A percentile compares a stretch with the other conserved stretches of the same genome.
phyloP scores from a whole-genome alignment of 805 yeast species.

The Nakazawaea pomicola region DNA sequence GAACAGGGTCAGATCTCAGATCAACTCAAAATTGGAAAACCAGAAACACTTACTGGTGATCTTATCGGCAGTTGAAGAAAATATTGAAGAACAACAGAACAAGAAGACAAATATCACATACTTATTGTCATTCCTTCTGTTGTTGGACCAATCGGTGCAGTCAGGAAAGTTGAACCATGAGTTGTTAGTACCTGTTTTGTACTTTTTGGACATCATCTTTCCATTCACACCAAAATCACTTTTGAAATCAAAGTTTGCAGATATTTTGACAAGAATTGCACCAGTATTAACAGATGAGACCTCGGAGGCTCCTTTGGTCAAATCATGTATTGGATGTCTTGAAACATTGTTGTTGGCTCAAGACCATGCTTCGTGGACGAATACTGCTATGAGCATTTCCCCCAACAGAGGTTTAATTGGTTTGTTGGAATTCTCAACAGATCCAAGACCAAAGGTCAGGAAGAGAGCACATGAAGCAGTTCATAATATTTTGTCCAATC shows the following conservation, averaged over 20 bases:
- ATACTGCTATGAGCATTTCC: conserved; percentile 44
- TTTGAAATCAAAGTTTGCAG: conserved; percentile 69
- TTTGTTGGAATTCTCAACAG: conserved; percentile 70
- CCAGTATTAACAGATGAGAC: conserved; percentile 67
- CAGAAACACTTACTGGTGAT: conserved; percentile 83
- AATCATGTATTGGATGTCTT: conserved; percentile 81
- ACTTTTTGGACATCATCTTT: conserved; percentile 73
- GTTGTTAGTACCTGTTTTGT: conserved; percentile 72
- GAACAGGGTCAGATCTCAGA: conserved; percentile 64
- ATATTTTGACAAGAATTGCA: conserved; percentile 73
- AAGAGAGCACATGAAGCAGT: conserved; percentile 92
- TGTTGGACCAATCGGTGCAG: conserved; percentile 70
- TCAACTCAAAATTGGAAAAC: conserved; percentile 75
- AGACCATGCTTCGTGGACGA: conserved; percentile 74
- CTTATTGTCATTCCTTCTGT: conserved; percentile 75
- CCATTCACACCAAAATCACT: conserved; percentile 69
- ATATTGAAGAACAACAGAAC: conserved; percentile 61
- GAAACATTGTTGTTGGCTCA: conserved; percentile 78
- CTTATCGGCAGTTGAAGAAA: conserved; percentile 86
- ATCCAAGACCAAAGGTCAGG: conserved; percentile 91
- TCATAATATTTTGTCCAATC: conserved; percentile 51
- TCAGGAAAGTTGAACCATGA: conserved; percentile 49
- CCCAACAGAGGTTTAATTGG: conserved; percentile 82
- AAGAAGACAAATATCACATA: conserved; percentile 72
- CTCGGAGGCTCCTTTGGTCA: conserved; percentile 74